These are phyloP conservation scores for Adansonia rubrostipa DNA, from an alignment of 441 rosid species.

Conservation along the genomic window DNA sequence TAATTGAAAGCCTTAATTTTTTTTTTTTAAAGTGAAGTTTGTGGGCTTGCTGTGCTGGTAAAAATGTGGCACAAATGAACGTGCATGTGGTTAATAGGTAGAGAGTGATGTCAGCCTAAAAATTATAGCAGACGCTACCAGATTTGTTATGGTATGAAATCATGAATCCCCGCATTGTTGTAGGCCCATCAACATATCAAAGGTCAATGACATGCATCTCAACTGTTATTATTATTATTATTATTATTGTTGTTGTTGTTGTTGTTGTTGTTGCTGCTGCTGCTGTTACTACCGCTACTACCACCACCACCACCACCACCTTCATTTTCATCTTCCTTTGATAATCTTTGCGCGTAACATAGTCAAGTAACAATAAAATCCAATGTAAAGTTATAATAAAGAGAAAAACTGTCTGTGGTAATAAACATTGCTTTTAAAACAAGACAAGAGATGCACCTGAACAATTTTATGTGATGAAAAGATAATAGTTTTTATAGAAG, in stretches of 20 bases:
- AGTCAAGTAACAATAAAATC: too few species aligned
- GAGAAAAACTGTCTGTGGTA: too few species aligned
- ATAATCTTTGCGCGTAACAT: too few species aligned
- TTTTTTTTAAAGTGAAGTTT: neutral
- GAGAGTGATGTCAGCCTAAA: constrained; percentile 36
- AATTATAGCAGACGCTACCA: constrained; percentile 16
- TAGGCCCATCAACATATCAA: constrained; percentile 22
- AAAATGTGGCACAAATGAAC: constrained; percentile 26
- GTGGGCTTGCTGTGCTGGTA: constrained; percentile 12
- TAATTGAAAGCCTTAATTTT: neutral
- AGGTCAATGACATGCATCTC: constrained; percentile 1
- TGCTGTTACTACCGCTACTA: too few species aligned
- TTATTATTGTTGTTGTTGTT: too few species aligned
- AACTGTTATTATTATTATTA: neutral
- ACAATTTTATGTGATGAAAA: too few species aligned
- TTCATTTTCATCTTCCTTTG: too few species aligned
- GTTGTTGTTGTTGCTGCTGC: too few species aligned
- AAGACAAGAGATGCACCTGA: neutral
- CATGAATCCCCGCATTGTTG: constrained; percentile 31
- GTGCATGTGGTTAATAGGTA: constrained; percentile 26
- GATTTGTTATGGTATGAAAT: constrained; percentile 32
- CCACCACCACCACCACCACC: too few species aligned
- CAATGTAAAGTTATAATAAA: too few species aligned
- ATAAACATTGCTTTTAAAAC: neutral
- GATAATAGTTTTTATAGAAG: neutral